Percentiles rank a stretch among this genome's conserved stretches.
Conservation (phyloP, 139 green algal genomes). For the Pleodorina starrii region DNA sequence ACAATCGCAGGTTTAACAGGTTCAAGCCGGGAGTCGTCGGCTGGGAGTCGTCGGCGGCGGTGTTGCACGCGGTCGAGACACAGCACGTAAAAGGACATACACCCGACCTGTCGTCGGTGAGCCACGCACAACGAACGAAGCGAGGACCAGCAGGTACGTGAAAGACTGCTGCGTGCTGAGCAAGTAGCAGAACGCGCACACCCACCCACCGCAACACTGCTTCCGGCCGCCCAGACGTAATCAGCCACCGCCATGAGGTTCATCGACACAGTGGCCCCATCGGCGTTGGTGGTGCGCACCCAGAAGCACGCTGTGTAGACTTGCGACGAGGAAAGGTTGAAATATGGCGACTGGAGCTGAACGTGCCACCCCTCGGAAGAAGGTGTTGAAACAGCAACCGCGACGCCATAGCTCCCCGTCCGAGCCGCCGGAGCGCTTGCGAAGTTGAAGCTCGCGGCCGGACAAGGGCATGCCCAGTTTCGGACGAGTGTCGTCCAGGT, state of each 20-base stretch:
- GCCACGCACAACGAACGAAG: not conserved
- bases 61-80: not conserved
- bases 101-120: not conserved
- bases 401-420: not conserved
- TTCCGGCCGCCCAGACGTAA: not conserved
- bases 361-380: not conserved
- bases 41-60: not conserved
- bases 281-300: not conserved
- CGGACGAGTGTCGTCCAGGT: not conserved
- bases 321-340: not conserved
- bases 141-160: not conserved
- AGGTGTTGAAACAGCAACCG: not conserved
- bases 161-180: not conserved
- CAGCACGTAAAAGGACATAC: not conserved
- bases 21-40: no score
- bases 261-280: not conserved
- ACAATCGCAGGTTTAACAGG: no score
- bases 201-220: not conserved
- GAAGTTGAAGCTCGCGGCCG: not conserved
- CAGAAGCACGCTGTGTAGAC: constrained; percentile 10
- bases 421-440: not conserved
- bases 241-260: not conserved
- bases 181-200: no score
- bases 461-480: not conserved
- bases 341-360: not conserved